Base-by-base conservation (phyloP, 345 rosid genomes). In the Chamaenerion angustifolium region DNA sequence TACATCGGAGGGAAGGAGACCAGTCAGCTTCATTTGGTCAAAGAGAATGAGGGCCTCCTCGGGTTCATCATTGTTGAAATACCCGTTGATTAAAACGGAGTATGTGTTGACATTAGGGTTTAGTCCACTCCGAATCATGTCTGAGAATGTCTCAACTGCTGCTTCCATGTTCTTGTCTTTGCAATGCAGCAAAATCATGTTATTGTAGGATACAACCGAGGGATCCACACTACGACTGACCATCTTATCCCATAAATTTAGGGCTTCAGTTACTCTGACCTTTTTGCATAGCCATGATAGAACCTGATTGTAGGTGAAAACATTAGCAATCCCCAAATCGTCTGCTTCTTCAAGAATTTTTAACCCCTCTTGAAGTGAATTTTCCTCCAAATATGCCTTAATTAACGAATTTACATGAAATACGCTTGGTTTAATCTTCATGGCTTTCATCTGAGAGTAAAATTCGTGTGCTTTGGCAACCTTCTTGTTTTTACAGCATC, bases 51-150 rank as follows among this genome's bases (percentile, higher is more conserved):
- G 56, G 54, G 86, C 88, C 57, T 19, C 47, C 12, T 63, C 58
- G 51, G 62, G 52, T 49, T 78, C 68, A 44, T 69, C 77, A 8
- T 62, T 71, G 55, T 75, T 76, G 55, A 78, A 80, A 71, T 65
- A 75, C 46, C 97, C 93, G 64, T 76, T 67, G 16, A 85, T 73
- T 65, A 88, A 59, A 61, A 73, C 40, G 49, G 95, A 69, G 62
- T 73, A 80, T 15, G 94, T 78, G 54, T 71, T 10, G 18, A 49
- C 68, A 61, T 64, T 82, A 10, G 97, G 89, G 65, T 74, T 75
- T 51, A 75, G 17, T 59, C 85, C 79, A 49, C 23, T 64, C 25
- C 62, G 73, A 40, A 55, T 61, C 81, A 85, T 78, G 60, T 76
- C 61, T 25, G 70, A 67, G 37, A 75, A 72, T 10, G 71, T 16